Evolutionary conservation across 768 basidiomycete genomes (phyloP), one percentile per base, ranked within the genome.

Genomic region (Rhodocollybia butyracea): DNA sequence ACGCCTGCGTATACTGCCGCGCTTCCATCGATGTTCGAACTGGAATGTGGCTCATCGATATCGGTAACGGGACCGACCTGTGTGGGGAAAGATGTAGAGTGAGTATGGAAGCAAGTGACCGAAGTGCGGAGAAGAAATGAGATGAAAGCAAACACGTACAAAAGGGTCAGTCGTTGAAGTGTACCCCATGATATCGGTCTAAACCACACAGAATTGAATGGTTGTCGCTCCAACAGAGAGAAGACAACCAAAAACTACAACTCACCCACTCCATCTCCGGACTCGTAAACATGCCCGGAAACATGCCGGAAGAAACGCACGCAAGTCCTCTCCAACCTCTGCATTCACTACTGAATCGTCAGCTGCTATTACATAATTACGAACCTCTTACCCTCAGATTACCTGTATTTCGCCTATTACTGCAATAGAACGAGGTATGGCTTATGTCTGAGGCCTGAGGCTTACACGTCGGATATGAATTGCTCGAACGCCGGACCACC

Each of bases 121-220:
- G 68, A 67, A 2, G 76, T 75, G 46, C 46, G 4, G 65, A 52
- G 12, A 85, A 59, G 31, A 21, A 43, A 24, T 24, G 8, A 51
- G 13, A 38, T 8, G 21, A 15, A 50, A 31, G 10, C 15, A 50
- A 19, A n/a, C 6, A 73, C 85, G 54, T 63, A 91, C 89, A 54
- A 89, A 83, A 0, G 90, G 90, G 63, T 86, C 85, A 1, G 73
- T 71, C 1, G 70, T 71, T 53, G 70, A 72, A 0, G 90, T 88
- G 61, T 72, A 89, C 0, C 83, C 91, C 89, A 91, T 91, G 45
- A 94, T 89, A 0, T 92, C 92, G 0, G 87, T 89, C 91, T 91
- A 61, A 41, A 24, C 31, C 17, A 46, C 26, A 11, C 10, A 29
- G 15, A 46, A 5, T 46, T 52, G 55, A 21, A 15, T 22, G 22